Base-by-base conservation (phyloP, 2,329 filamentous ascomycete species). In the Monosporascus sp. region DNA sequence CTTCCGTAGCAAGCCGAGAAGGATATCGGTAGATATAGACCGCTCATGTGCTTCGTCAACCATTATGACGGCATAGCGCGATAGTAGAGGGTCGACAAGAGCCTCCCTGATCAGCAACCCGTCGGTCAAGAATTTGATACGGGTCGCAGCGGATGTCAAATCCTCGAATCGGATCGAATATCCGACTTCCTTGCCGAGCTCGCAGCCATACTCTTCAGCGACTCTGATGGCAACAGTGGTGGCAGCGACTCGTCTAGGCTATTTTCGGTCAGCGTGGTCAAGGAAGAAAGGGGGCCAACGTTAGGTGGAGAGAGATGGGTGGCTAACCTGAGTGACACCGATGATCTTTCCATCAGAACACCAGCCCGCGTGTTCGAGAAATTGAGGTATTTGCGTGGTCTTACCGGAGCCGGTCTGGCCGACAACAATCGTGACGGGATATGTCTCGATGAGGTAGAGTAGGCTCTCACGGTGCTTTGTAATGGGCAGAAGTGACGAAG, bases 1-100 rank as follows among this genome's bases (percentile, higher is more conserved):
- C 69, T 97, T 97, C 69, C 96, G 97, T 39, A 99, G 71, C 15
- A 97, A 75, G 0, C 94, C 93, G 3, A 99, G 80, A 7, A 97
- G 77, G 14, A 99, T 83, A 65, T 99, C 94, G 1, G 92, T 96
- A 68, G 90, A 95, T 54, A 97, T 81, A 48, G 91, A 96, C 51
- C 94, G 81, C 71, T 97, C 93, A 67, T 99, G 94, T 6, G 93
- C 94, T 72, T 97, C 93, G 66, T 99, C 94, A 7, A 99, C 88
- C 90, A 99, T 97, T 62, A 99, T 90, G 45, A 96, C 88, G 0
- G 91, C 95, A 68, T 99, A 99, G 11, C 90, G 82, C 20, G 89
- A 94, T 37, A 99, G 73, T 3, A 97, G 73, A 14, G 94, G 94
- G 69, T 99, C 94, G 3, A 97, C 89, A 5, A 99, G 79, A 27